phyloP scores from a whole-genome alignment of 345 rosid species.

The Combretum micranthum region DNA sequence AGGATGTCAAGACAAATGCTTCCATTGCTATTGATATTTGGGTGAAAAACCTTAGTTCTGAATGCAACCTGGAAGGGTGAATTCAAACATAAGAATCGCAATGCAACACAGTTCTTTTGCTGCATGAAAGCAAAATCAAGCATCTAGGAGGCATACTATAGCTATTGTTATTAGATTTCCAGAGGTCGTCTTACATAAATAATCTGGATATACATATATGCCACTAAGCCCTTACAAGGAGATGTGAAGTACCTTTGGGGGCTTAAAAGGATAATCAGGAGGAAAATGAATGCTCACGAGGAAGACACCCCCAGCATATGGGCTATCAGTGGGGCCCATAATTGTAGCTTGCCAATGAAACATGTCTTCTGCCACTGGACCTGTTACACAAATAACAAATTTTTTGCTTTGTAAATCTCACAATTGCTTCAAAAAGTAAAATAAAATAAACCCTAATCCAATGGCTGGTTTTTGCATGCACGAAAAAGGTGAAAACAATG shows the following conservation, averaged over 20 bases:
- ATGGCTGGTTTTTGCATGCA: too few species aligned
- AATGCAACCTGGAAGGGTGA: conserved; percentile 20
- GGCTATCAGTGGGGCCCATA: conserved; percentile 39
- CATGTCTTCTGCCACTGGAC: conserved; percentile 31
- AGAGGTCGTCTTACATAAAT: too few species aligned
- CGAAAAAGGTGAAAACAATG: too few species aligned
- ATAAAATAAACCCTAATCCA: too few species aligned
- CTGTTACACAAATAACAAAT: not conserved
- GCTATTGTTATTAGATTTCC: too few species aligned
- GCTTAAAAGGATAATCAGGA: conserved; percentile 37
- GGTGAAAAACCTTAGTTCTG: too few species aligned
- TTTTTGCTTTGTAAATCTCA: too few species aligned
- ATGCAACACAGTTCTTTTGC: too few species aligned
- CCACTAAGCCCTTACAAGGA: conserved; percentile 1
- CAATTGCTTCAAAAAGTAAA: too few species aligned
- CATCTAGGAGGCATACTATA: too few species aligned
- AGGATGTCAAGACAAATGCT: conserved; percentile 41
- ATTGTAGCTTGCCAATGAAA: conserved; percentile 7
- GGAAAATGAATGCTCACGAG: conserved; percentile 28
- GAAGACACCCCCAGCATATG: conserved; percentile 33
- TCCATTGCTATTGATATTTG: conserved; percentile 36
- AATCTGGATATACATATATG: conserved; percentile 11
- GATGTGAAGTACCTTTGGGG: conserved; percentile 22
- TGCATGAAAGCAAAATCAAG: too few species aligned
- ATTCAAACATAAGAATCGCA: conserved; percentile 11